Evolutionary conservation across 192 early-diverging fungal species (phyloP).

Genomic region (Mortierella hygrophila): DNA sequence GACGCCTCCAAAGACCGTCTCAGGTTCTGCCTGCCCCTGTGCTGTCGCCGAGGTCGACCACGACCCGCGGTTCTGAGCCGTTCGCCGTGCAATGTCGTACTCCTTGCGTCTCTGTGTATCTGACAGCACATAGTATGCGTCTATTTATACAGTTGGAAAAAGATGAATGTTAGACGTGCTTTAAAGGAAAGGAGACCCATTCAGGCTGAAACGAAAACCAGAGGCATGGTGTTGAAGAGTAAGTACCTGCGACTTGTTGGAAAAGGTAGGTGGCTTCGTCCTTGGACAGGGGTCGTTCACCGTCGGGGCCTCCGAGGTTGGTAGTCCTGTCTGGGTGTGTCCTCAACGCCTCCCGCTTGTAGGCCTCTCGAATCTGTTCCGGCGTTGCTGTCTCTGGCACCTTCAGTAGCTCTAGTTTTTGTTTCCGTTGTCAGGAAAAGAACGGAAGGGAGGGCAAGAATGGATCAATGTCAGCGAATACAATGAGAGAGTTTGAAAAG

Average conservation of each 20-base stretch:
- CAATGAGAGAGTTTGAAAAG: background rate
- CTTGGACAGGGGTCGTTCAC: constrained; percentile 38
- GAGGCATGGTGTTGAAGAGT: no score
- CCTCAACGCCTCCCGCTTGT: constrained; percentile 79
- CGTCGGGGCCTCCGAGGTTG: constrained; percentile 63
- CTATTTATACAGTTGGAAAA: constrained; percentile 21
- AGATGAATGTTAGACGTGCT: background rate
- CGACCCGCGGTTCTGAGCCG: constrained; percentile 17
- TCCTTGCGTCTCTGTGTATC: constrained; percentile 56
- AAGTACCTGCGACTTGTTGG: constrained; percentile 72
- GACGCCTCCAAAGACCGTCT: constrained; percentile 78
- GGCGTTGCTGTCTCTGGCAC: constrained; percentile 69
- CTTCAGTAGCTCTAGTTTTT: constrained; percentile 59
- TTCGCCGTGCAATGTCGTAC: constrained; percentile 61
- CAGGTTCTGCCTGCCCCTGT: constrained; percentile 63
- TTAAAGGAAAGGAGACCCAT: background rate
- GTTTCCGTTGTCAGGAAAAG: no score
- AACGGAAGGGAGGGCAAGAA: background rate
- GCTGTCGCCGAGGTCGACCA: constrained; percentile 5
- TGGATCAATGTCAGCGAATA: background rate
- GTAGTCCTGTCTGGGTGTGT: constrained; percentile 78
- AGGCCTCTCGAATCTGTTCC: constrained; percentile 82
- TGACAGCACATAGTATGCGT: constrained; percentile 85
- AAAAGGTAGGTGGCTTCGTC: constrained; percentile 64
- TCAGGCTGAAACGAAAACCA: background rate